Percentiles rank a stretch among this genome's conserved stretches.
phyloP scores from a whole-genome alignment of 371 early-diverging fungal species.

The Rhizopus sp. region DNA sequence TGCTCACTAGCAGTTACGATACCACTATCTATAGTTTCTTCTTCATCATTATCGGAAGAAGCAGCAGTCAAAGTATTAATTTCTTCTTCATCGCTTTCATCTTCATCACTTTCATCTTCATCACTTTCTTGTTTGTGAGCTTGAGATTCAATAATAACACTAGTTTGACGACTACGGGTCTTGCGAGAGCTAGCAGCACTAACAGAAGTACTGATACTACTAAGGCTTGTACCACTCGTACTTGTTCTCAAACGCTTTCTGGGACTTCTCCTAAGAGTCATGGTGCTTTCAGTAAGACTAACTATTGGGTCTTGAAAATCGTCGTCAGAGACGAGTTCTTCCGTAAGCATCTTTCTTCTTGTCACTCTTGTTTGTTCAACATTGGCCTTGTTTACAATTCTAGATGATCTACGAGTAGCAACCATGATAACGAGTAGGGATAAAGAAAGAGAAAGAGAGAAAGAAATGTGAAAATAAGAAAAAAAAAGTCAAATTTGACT shows the following conservation, averaged over 20 bases:
- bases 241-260: not conserved
- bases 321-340: not conserved
- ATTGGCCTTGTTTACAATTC: not conserved
- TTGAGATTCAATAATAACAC: not conserved
- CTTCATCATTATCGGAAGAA: too few relatives aligned
- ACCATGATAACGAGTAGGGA: slow-evolving; percentile 9
- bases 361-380: not conserved
- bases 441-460: slow-evolving; percentile 4
- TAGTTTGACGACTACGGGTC: not conserved
- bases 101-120: not conserved
- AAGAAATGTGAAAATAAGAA: slow-evolving; percentile 7
- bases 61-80: too few relatives aligned
- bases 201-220: not conserved
- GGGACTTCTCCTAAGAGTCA: not conserved
- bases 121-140: not conserved
- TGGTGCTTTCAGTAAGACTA: not conserved
- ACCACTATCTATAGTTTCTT: too few relatives aligned
- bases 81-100: not conserved
- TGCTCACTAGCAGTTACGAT: too few relatives aligned
- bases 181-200: not conserved
- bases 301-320: slow-evolving; percentile 15
- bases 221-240: not conserved
- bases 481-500: slow-evolving; percentile 5
- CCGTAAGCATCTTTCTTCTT: not conserved
- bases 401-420: slow-evolving; percentile 10